Evolutionary conservation across 75 land plant genomes (phyloP), one percentile per base, ranked within the genome.

Genomic region (Chamaecyparis obtusa): DNA sequence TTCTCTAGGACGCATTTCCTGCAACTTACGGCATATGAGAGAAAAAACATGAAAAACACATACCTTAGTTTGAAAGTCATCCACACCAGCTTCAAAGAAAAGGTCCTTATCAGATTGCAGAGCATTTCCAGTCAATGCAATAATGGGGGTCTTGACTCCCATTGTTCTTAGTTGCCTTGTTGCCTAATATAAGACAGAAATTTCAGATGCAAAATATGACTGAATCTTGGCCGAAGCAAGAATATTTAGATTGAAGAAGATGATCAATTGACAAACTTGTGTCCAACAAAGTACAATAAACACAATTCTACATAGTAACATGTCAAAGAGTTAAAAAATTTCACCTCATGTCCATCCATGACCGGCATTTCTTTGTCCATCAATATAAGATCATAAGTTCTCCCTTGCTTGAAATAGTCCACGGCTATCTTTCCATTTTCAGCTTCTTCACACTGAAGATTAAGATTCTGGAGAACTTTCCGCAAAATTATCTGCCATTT

Each of bases 321-420:
- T 10, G 9, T 81, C 13, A 72, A 27, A 37, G 13, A 37, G 14
- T 32, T 16, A 15, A 86, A 36, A 7, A 24, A 36, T 7, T 57
- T 77, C 67, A 90, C 93, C 92, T 93, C 94, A 74, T 93, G 94
- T 33, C 92, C 94, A 86, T 93, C 94, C 93, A 93, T 93, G 46
- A 93, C 90, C 5, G 93, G 94, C 93, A 93, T 93, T 83, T 93
- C 94, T 84, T 93, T 93, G 44, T 93, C 94, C 93, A 93, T 93
- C 11, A 93, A 88, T 16, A 93, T 87, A 24, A 93, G 90, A 55
- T 93, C 94, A 84, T 92, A 93, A 15, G 71, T 77, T 60, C 71
- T 89, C 2, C 94, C 94, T 75, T 93, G 83, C 78, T 84, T 88
- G 83, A 87, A 83, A 30, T 90, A 84, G 36, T 93, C 93, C 19